A percentile compares a stretch with the other conserved stretches of the same genome.
Conservation (phyloP, 176 grass and related monocot genomes). For the Cenchrus fungigraminus region DNA sequence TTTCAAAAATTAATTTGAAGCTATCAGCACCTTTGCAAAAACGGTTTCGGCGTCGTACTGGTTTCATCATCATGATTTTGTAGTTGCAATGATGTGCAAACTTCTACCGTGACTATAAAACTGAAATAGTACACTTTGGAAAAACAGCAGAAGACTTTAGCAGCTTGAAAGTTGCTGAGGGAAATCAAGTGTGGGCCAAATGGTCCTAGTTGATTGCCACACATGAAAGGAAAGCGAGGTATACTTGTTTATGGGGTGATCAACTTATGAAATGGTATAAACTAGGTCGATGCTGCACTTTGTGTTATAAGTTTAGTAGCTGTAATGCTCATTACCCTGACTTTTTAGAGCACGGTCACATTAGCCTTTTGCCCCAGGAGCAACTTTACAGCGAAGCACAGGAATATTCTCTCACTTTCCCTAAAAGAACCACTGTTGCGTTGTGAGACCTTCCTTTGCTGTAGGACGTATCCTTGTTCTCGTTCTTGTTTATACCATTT, state of each 20-base stretch:
- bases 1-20: conserved; percentile 17
- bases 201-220: conserved; percentile 2
- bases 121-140: conserved; percentile 14
- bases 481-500: neutral
- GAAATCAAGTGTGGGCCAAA: conserved; percentile 32
- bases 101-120: conserved; percentile 18
- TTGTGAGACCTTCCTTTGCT: neutral
- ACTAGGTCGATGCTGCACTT: conserved; percentile 14
- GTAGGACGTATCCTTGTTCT: neutral
- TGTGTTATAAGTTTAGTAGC: conserved; percentile 4
- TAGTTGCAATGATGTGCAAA: conserved; percentile 35
- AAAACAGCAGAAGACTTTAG: conserved; percentile 10
- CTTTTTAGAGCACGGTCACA: conserved; percentile 18
- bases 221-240: neutral
- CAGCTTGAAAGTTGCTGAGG: conserved; percentile 19
- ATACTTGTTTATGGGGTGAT: neutral
- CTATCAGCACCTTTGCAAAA: conserved; percentile 23
- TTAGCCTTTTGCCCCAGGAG: neutral
- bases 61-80: conserved; percentile 34
- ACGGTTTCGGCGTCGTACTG: neutral
- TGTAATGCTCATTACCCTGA: conserved; percentile 15
- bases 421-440: neutral
- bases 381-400: conserved; percentile 44
- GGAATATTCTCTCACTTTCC: conserved; percentile 47
- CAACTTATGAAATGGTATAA: conserved; percentile 4